These are phyloP conservation scores for Hyaloscypha bicolor DNA, from an alignment of 495 filamentous ascomycete genomes.

Conservation along the genomic window DNA sequence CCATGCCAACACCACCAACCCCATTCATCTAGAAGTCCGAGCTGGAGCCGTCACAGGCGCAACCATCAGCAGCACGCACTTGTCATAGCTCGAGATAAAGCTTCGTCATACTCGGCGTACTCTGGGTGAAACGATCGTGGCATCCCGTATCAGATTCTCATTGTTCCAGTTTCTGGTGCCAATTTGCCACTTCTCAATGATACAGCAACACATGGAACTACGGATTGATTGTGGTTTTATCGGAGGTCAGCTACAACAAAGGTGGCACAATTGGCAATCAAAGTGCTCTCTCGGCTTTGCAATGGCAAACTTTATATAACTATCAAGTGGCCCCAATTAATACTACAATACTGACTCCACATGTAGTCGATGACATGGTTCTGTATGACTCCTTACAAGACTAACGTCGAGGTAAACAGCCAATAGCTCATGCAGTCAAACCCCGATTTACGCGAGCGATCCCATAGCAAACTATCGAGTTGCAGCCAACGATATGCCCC, in stretches of 20 bases:
- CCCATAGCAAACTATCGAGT: conserved; percentile 8
- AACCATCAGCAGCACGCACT: conserved; percentile 50
- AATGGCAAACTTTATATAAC: conserved; percentile 58
- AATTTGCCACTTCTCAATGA: conserved; percentile 53
- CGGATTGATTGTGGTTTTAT: conserved; percentile 57
- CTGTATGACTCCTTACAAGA: conserved; percentile 10
- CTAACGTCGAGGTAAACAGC: background rate
- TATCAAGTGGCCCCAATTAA: conserved; percentile 47
- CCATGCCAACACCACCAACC: conserved; percentile 13
- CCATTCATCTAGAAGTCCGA: background rate
- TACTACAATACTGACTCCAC: conserved; percentile 1
- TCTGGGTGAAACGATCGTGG: conserved; percentile 62
- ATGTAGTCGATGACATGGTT: conserved; percentile 24
- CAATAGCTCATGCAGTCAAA: conserved; percentile 4
- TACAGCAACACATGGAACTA: conserved; percentile 49
- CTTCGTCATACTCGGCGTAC: conserved; percentile 47
- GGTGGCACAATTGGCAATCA: conserved; percentile 40
- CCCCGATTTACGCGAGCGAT: conserved; percentile 13
- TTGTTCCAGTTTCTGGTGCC: conserved; percentile 54
- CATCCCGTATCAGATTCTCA: conserved; percentile 57
- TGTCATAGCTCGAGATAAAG: conserved; percentile 55
- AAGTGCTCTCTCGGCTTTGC: conserved; percentile 57
- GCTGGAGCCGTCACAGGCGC: background rate
- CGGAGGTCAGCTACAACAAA: conserved; percentile 59
- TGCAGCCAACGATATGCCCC: background rate